These are phyloP conservation scores for Stachybotrys chartarum DNA, from an alignment of 2,329 filamentous ascomycete species.

Conservation along the genomic window DNA sequence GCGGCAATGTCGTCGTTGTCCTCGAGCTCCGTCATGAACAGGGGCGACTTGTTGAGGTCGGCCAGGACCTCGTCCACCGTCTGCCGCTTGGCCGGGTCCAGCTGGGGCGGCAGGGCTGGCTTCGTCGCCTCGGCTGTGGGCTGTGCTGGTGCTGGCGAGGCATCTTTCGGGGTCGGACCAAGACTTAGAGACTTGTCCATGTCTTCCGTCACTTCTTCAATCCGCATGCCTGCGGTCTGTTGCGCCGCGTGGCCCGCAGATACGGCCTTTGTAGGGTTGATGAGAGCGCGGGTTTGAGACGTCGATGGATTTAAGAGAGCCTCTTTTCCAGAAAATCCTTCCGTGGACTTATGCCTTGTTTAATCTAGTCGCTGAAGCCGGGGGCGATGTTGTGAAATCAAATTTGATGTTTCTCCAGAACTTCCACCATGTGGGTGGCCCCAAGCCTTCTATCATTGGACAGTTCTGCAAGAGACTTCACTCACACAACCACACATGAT, in stretches of 20 bases:
- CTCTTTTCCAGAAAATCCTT: too few relatives aligned
- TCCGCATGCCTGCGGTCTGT: constrained; percentile 21
- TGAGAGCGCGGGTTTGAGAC: too few relatives aligned
- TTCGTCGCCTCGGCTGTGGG: constrained; percentile 14
- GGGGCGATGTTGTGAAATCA: not conserved
- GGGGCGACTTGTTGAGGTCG: constrained; percentile 57
- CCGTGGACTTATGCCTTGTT: not conserved
- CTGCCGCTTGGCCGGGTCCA: constrained; percentile 32
- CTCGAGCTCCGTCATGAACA: constrained; percentile 94
- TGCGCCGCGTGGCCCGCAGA: too few relatives aligned
- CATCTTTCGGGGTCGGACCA: constrained; percentile 3
- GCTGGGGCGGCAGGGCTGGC: constrained; percentile 39
- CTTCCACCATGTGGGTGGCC: constrained; percentile 4
- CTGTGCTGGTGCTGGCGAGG: not conserved
- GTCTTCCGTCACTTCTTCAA: constrained; percentile 36
- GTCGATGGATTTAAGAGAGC: too few relatives aligned
- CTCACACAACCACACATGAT: too few relatives aligned
- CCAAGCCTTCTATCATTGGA: not conserved
- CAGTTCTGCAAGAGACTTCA: not conserved
- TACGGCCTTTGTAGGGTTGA: too few relatives aligned
- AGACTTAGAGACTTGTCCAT: constrained; percentile 26
- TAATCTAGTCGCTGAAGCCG: not conserved
- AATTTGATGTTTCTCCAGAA: not conserved
- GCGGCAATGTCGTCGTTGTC: constrained; percentile 83
- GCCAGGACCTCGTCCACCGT: constrained; percentile 48